Conservation (phyloP, 1,284 basidiomycete species). For the Gymnopus androsaceus region DNA sequence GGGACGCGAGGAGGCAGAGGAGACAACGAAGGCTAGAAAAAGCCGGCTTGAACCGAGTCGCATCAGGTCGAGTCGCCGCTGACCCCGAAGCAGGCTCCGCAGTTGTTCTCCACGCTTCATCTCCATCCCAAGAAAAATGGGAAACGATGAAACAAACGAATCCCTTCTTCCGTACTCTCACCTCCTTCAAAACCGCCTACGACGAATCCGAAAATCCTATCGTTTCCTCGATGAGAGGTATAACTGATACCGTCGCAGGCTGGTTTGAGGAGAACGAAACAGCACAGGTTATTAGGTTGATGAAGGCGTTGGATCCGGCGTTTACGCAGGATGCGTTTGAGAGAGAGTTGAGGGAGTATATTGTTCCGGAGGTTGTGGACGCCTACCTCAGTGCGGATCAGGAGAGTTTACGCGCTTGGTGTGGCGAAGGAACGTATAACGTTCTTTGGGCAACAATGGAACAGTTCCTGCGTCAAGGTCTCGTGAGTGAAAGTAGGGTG, state of each 20-base stretch:
- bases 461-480: conserved; percentile 87
- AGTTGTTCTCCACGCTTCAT: conserved; percentile 81
- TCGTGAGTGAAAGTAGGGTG: conserved; percentile 88
- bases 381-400: conserved; percentile 91
- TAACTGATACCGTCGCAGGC: conserved; percentile 84
- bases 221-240: conserved; percentile 77
- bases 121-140: conserved; percentile 77
- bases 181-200: conserved; percentile 70
- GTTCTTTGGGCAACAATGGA: conserved; percentile 98
- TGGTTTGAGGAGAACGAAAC: conserved; percentile 99
- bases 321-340: conserved; percentile 90
- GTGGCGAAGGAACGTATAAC: conserved; percentile 97
- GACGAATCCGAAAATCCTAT: conserved; percentile 95
- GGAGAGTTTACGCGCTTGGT: conserved; percentile 88
- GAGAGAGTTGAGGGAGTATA: conserved; percentile 93
- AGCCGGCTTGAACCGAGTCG: conserved; percentile 71
- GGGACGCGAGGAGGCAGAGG: conserved; percentile 78
- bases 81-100: conserved; percentile 85
- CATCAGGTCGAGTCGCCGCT: conserved; percentile 58
- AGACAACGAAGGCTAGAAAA: conserved; percentile 79
- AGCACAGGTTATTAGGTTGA: conserved; percentile 86
- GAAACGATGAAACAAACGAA: conserved; percentile 74
- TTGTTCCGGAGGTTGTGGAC: conserved; percentile 96
- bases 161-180: conserved; percentile 66
- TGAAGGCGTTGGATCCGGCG: conserved; percentile 84